phyloP scores from a whole-genome alignment of 768 basidiomycete species.

The Lentinula lateritia region DNA sequence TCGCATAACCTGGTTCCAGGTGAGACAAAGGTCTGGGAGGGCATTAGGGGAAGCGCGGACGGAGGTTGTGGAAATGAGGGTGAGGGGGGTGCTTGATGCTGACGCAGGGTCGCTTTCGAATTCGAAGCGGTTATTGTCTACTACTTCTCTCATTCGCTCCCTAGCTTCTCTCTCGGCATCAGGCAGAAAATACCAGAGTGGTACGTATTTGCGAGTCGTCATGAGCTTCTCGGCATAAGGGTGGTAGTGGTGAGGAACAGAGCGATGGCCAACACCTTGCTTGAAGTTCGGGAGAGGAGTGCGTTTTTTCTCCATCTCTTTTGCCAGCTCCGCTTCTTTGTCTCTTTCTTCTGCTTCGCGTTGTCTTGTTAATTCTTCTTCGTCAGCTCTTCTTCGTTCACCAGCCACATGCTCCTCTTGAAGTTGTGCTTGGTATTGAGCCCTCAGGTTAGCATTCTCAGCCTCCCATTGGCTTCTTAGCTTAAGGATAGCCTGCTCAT shows the following conservation, averaged over 20 bases:
- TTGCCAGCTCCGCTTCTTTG: slow-evolving; percentile 11
- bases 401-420: slow-evolving; percentile 13
- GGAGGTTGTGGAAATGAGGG: neutral
- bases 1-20: neutral
- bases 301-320: slow-evolving; percentile 12
- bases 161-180: neutral
- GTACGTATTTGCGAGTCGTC: neutral
- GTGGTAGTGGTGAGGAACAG: neutral
- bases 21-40: neutral
- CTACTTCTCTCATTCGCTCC: neutral
- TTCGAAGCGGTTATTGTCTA: neutral
- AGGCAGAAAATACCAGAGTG: slow-evolving; percentile 5
- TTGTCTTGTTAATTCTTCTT: slow-evolving; percentile 8
- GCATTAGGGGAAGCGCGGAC: neutral
- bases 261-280: neutral
- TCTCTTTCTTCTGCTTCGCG: slow-evolving; percentile 11
- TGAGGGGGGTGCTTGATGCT: neutral
- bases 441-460: neutral
- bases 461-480: neutral
- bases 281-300: neutral
- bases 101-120: neutral
- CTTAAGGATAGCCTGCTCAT: slow-evolving; percentile 10
- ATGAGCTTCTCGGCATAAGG: slow-evolving; percentile 1
- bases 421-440: neutral
- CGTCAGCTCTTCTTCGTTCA: slow-evolving; percentile 17